These are phyloP conservation scores for Podospora appendiculata DNA, from an alignment of 495 filamentous ascomycete genomes.

Conservation along the genomic window DNA sequence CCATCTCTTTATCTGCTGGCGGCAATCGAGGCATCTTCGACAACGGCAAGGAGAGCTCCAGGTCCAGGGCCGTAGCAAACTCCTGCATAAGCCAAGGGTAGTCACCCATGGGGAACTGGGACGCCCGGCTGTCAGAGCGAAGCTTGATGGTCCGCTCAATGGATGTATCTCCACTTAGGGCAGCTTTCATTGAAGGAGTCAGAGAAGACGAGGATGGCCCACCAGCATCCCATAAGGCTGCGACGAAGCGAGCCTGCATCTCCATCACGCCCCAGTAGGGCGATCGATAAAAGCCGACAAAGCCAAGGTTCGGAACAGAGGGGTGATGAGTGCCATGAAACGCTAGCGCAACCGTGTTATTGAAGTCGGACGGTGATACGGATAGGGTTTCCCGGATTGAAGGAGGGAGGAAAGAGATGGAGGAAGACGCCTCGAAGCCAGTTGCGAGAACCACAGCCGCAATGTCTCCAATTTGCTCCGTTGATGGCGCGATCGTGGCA, in stretches of 20 bases:
- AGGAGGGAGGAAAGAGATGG: slow-evolving; percentile 52
- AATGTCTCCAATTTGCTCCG: slow-evolving; percentile 42
- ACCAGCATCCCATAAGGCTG: slow-evolving; percentile 31
- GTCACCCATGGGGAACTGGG: slow-evolving; percentile 76
- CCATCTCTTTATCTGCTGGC: slow-evolving; percentile 30
- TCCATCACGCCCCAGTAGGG: slow-evolving; percentile 87
- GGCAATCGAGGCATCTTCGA: slow-evolving; percentile 22
- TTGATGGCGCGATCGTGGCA: slow-evolving; percentile 26
- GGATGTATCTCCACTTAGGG: slow-evolving; percentile 31
- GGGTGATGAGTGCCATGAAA: slow-evolving; percentile 56
- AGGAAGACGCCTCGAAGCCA: slow-evolving; percentile 57
- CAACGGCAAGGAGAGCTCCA: slow-evolving; percentile 22
- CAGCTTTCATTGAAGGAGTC: slow-evolving; percentile 13
- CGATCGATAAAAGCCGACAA: slow-evolving; percentile 79
- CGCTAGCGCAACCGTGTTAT: slow-evolving; percentile 62
- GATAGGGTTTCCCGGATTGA: slow-evolving; percentile 49
- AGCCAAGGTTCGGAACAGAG: slow-evolving; percentile 57
- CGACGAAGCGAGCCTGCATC: slow-evolving; percentile 69
- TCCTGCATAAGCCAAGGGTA: slow-evolving; percentile 73
- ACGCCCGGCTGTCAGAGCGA: slow-evolving; percentile 33
- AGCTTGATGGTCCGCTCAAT: slow-evolving; percentile 36
- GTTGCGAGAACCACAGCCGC: slow-evolving; percentile 67
- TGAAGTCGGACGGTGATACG: slow-evolving; percentile 43
- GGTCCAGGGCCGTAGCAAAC: slow-evolving; percentile 47
- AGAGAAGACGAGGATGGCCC: slow-evolving; percentile 13